Base-by-base conservation (phyloP, 129 eudicot genomes). In the Flaveria brownii region DNA sequence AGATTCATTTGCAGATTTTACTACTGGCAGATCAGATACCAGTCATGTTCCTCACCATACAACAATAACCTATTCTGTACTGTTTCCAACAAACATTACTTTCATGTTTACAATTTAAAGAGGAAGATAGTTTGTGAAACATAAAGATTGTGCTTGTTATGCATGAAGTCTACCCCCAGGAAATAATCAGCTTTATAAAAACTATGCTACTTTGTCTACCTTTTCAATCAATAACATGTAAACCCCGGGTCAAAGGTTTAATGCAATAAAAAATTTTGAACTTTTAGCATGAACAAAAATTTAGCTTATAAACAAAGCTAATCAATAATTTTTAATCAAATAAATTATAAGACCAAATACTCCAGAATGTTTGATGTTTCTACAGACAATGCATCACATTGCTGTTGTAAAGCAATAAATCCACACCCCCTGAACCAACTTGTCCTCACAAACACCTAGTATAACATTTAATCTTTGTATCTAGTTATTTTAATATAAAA, bases 61-160 rank as follows among this genome's bases (percentile, higher is more conserved):
- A 60, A 13, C 41, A 33, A 33, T 33, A 60, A 62, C 43, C 43
- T 62, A 62, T 30, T 26, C 18, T 28, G 43, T 17, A 28, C 5
- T 4, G 20, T 30, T 62, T 62, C 68, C 68, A 62, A 14, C 68
- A 62, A 28, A 62, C n/a, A 6, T 62, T 15, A 9, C 43, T 13
- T 62, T 62, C 4, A 62, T 28, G 45, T 15, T 62, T 62, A 61
- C 2, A 17, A 62, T 28, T 62, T 60, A 62, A 28, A 62, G 18
- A 7, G 45, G 43, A 62, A 61, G 41, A 26, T 61, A 39, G 41
- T 16, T 61, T 23, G 67, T 61, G 26, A 61, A 61, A 61, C 41
- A 26, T 61, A 61, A 61, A 25, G 41, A 61, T 33, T 64, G 70
- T 64, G 46, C 23, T 64, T 64, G 70, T 33, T 23, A 60, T 22